phyloP scores from a whole-genome alignment of 495 filamentous ascomycete species.

The Aspergillus kassunensis region DNA sequence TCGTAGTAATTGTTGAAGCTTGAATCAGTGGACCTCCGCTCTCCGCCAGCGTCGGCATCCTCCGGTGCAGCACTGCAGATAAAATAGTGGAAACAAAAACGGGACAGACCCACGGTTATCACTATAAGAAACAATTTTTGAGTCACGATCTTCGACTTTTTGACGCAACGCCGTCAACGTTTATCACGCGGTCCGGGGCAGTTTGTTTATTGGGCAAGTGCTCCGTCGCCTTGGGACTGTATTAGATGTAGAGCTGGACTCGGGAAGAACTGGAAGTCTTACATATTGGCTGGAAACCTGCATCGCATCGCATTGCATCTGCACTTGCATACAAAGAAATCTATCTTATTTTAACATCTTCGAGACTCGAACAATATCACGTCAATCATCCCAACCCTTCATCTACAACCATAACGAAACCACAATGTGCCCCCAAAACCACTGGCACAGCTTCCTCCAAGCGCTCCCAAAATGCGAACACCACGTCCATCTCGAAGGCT shows the following conservation, averaged over 20 bases:
- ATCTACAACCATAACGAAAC: background rate
- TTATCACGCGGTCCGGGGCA: background rate
- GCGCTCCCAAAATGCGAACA: slow-evolving; percentile 76
- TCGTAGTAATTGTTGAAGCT: too few relatives aligned
- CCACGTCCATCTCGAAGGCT: slow-evolving; percentile 74
- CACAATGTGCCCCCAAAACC: slow-evolving; percentile 31
- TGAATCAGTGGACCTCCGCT: slow-evolving; percentile 5
- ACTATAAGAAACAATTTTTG: background rate
- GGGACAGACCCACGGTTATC: background rate
- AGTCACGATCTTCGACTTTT: background rate
- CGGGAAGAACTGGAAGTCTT: too few relatives aligned
- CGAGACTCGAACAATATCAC: too few relatives aligned
- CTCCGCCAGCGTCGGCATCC: slow-evolving; percentile 3
- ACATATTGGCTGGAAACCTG: background rate
- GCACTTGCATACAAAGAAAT: too few relatives aligned
- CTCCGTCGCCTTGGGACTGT: too few relatives aligned
- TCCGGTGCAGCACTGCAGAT: slow-evolving; percentile 2
- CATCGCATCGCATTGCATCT: too few relatives aligned
- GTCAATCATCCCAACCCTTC: background rate
- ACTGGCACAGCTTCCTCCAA: slow-evolving; percentile 55
- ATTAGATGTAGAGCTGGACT: too few relatives aligned
- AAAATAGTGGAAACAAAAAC: background rate
- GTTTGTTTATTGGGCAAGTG: background rate
- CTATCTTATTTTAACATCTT: too few relatives aligned
- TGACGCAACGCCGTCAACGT: background rate